Evolutionary conservation across 2,329 filamentous ascomycete genomes (phyloP).

Genomic region (Trichoderma breve): DNA sequence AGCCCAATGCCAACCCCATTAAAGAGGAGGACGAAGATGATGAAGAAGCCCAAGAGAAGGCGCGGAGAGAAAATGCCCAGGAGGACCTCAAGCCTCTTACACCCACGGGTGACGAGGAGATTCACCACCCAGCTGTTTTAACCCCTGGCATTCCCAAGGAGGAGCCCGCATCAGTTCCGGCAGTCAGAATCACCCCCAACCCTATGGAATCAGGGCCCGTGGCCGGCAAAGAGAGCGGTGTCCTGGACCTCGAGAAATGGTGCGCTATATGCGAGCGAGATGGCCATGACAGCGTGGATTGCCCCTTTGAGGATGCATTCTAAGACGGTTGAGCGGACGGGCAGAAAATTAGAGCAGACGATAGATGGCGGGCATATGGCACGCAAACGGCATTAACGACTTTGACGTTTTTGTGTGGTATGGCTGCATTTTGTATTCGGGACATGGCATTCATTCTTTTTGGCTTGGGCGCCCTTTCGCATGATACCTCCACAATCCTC

Average conservation of each 20-base stretch:
- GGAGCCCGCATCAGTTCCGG: slow-evolving; percentile 35
- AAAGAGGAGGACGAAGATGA: not conserved
- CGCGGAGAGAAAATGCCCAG: slow-evolving; percentile 36
- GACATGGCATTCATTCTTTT: slow-evolving; percentile 24
- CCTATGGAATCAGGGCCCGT: slow-evolving; percentile 66
- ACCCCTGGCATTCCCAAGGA: slow-evolving; percentile 51
- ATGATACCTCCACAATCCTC: slow-evolving; percentile 36
- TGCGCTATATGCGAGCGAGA: slow-evolving; percentile 95
- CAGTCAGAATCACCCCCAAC: slow-evolving; percentile 55
- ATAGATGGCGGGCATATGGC: slow-evolving; percentile 9
- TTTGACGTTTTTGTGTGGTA: slow-evolving; percentile 22
- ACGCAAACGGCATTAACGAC: slow-evolving; percentile 23
- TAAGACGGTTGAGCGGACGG: slow-evolving; percentile 33
- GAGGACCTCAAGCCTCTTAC: slow-evolving; percentile 42
- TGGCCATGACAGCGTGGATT: slow-evolving; percentile 93
- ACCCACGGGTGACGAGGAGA: slow-evolving; percentile 37
- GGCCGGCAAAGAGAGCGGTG: slow-evolving; percentile 73
- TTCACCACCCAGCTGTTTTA: slow-evolving; percentile 54
- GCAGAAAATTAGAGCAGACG: not conserved
- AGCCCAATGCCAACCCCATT: not conserved
- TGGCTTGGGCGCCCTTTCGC: slow-evolving; percentile 33
- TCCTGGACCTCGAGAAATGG: slow-evolving; percentile 86
- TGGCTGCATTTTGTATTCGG: slow-evolving; percentile 22
- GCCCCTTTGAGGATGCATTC: slow-evolving; percentile 83
- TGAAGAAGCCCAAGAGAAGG: slow-evolving; percentile 28